phyloP scores from a whole-genome alignment of 73 alveolate genomes.

The Symbiodinium pilosum region DNA sequence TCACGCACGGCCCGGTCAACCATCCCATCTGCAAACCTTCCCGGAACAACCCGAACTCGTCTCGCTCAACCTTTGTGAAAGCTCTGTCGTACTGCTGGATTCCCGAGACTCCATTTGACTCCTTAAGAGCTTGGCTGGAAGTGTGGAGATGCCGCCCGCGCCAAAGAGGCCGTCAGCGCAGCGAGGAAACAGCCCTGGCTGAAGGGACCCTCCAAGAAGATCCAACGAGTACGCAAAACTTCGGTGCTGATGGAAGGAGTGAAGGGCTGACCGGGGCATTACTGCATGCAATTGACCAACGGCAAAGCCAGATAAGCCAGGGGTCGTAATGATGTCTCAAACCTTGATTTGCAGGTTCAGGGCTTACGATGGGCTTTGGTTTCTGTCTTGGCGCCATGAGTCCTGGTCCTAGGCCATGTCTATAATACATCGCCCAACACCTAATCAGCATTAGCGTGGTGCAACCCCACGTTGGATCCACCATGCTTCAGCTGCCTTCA shows the following conservation, averaged over 20 bases:
- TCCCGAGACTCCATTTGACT: neutral
- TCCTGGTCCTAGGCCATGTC: neutral
- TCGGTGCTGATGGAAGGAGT: neutral
- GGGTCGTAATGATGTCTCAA: neutral
- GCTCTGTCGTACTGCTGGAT: neutral
- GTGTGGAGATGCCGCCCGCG: neutral
- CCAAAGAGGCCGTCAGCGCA: neutral
- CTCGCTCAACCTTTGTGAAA: neutral
- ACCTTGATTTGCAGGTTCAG: neutral
- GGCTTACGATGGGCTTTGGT: neutral
- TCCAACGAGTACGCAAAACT: neutral
- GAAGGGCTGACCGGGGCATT: no score
- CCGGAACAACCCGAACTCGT: neutral
- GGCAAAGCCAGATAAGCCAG: no score
- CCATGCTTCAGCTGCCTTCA: conserved; percentile 8
- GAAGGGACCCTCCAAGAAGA: neutral
- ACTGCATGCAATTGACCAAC: no score
- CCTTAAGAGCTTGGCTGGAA: neutral
- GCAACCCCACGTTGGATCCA: no score
- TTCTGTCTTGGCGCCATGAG: neutral
- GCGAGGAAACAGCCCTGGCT: neutral
- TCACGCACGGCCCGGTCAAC: no score
- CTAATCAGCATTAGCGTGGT: no score
- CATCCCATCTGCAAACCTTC: no score
- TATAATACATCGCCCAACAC: no score